A percentile compares a stretch with the other conserved stretches of the same genome.
phyloP scores from a whole-genome alignment of 257 asterid genomes.

The Lavandula angustifolia region DNA sequence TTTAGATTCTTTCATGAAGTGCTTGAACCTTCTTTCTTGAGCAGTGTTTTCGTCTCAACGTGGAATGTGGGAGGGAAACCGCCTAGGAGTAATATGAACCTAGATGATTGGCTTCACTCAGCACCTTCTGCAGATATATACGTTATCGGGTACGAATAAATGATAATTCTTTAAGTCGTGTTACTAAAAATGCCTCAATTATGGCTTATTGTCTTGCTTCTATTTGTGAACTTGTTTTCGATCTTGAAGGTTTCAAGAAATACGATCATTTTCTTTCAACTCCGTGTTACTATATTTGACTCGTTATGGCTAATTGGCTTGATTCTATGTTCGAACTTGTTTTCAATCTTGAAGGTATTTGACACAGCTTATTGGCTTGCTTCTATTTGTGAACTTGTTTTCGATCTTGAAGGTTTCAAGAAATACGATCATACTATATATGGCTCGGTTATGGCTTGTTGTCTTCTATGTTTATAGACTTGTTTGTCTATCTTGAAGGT shows the following conservation, averaged over 20 bases:
- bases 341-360: constrained; percentile 33
- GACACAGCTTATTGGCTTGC: too few relatives aligned
- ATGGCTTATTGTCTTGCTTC: too few relatives aligned
- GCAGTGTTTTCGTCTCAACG: constrained; percentile 85
- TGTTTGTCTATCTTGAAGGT: constrained; percentile 42
- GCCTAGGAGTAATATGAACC: constrained; percentile 59
- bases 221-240: too few relatives aligned
- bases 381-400: too few relatives aligned
- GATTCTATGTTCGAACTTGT: constrained; percentile 19
- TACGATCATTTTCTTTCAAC: neutral
- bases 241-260: too few relatives aligned
- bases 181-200: too few relatives aligned
- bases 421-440: neutral
- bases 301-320: neutral
- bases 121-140: constrained; percentile 95
- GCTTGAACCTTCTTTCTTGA: neutral
- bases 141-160: constrained; percentile 77
- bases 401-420: too few relatives aligned
- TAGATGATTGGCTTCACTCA: constrained; percentile 82
- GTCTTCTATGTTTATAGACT: constrained; percentile 2
- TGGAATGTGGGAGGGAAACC: constrained; percentile 97
- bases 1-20: neutral
- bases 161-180: too few relatives aligned
- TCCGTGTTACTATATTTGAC: neutral
- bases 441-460: neutral